These are phyloP conservation scores for Colletotrichum chrysophilum DNA, from an alignment of 2,329 filamentous ascomycete genomes.

Conservation along the genomic window DNA sequence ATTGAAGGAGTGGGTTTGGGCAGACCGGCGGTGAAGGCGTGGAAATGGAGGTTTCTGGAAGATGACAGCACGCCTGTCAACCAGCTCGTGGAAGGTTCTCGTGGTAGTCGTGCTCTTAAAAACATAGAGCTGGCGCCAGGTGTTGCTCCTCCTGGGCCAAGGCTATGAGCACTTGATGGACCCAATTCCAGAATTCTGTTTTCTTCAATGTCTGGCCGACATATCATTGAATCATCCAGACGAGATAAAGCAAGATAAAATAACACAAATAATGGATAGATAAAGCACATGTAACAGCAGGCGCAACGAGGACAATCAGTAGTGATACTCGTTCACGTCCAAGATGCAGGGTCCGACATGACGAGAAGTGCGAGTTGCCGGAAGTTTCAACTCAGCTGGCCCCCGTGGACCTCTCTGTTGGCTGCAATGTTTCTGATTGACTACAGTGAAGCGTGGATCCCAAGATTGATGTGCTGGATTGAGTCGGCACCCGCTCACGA, in stretches of 20 bases:
- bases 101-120: not conserved
- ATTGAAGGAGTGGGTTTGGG: slow-evolving; percentile 41
- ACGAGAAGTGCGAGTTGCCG: not conserved
- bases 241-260: not conserved
- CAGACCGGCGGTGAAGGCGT: slow-evolving; percentile 24
- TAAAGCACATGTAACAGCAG: not conserved
- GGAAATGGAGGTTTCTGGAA: slow-evolving; percentile 21
- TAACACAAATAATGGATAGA: not conserved
- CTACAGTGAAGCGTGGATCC: not conserved
- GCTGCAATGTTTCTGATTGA: not conserved
- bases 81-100: not conserved
- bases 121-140: not conserved
- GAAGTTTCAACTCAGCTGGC: not conserved
- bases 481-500: not conserved
- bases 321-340: not conserved
- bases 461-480: not conserved
- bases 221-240: not conserved
- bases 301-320: not conserved
- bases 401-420: not conserved
- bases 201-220: too few relatives aligned
- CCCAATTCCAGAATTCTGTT: not conserved
- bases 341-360: not conserved
- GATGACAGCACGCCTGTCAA: not conserved
- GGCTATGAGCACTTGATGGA: not conserved
- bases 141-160: not conserved